phyloP scores from a whole-genome alignment of 2,329 filamentous ascomycete genomes.

The Penicillium sp. region DNA sequence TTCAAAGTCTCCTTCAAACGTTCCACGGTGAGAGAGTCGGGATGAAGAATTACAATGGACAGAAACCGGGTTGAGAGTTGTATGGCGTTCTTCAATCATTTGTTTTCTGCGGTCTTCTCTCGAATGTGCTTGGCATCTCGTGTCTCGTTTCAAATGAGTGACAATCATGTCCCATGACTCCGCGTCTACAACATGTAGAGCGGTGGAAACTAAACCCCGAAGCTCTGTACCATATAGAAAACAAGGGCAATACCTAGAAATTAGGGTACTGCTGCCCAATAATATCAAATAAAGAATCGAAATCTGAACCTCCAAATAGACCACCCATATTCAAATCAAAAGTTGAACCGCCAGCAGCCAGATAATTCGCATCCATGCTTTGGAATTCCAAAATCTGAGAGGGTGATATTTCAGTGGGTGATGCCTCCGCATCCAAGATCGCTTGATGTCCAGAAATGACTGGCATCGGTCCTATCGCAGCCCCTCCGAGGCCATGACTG shows the following conservation, averaged over 20 bases:
- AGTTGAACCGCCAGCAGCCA: conserved; percentile 24
- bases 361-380: not conserved
- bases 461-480: not conserved
- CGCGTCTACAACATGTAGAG: not conserved
- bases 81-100: not conserved
- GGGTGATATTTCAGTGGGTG: not conserved
- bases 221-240: not conserved
- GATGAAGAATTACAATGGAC: not conserved
- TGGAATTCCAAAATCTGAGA: conserved; percentile 18
- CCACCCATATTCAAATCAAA: conserved; percentile 40
- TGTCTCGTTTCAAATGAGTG: not conserved
- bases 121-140: not conserved
- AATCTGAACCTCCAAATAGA: conserved; percentile 38
- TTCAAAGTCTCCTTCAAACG: not conserved
- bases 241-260: conserved; percentile 21
- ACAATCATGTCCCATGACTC: not conserved
- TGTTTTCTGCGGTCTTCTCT: not conserved
- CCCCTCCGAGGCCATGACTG: not conserved
- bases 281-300: conserved; percentile 39
- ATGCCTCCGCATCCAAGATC: not conserved
- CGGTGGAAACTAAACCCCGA: not conserved
- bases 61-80: not conserved
- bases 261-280: conserved; percentile 39
- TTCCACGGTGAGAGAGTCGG: not conserved
- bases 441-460: not conserved